Evolutionary conservation across 176 grass and related monocot species (phyloP), one percentile per base, ranked within the genome.

Genomic region (Carex cristatella): DNA sequence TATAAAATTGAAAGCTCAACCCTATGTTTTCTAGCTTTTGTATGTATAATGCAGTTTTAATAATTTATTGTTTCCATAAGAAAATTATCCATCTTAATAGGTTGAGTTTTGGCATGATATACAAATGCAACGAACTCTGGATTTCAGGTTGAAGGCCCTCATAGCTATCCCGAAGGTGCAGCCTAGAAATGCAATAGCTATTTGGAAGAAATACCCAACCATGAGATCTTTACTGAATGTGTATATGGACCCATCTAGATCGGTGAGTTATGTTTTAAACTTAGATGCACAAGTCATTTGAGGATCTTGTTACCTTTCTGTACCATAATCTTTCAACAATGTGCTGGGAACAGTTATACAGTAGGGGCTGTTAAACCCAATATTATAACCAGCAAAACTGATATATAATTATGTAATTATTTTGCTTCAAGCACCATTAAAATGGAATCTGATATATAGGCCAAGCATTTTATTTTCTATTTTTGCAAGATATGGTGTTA

Each of bases 151-250:
- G 30, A 99, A 95, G 81, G 86, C 93, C 61, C 86, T 99, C 51
- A 85, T 99, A 84, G 89, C 93, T 4, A 99, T 95, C 80, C 96
- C 96, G 0, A 88, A 84, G 59, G 87, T 99, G 32, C 88, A 88
- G 58, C 71, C 91, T 44, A 84, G 81, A 83, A 44, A 91, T 84
- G 96, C 91, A 42, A 19, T 92, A 10, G 90, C 93, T 3, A 94
- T 99, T 19, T 84, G 74, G 81, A 99, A 99, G 90, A 87, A 95
- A 64, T 99, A 92, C 61, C 85, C 67, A 42, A 92, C 90, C 61
- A 95, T 99, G 91, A 92, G 90, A 87, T 93, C 91, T 12, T 88
- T 95, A 62, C 79, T 95, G 83, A 95, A 89, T 32, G 91, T 91
- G 35, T 95, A 99, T 53, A 94, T 99, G 93, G 96, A 95, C 87